Conservation (phyloP, 2,329 filamentous ascomycete species). For the Pseudopyricularia cyperi region DNA sequence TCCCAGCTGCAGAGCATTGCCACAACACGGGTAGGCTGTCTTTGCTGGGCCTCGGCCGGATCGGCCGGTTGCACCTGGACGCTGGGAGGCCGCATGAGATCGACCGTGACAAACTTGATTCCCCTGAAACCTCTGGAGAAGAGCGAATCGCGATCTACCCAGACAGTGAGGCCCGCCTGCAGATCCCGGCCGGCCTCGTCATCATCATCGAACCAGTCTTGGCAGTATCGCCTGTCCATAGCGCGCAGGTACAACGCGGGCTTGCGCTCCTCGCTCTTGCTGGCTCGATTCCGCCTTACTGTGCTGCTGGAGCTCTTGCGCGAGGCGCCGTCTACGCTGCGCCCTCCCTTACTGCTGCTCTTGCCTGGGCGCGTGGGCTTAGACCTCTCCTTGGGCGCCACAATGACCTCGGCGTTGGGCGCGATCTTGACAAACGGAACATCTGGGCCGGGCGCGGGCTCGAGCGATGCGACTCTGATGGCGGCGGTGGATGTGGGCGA, state of each 20-base stretch:
- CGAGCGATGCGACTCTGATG: constrained; percentile 73
- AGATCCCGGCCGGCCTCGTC: neutral
- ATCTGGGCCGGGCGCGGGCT: constrained; percentile 54
- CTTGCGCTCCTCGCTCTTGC: constrained; percentile 48
- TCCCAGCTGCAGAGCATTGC: constrained; percentile 70
- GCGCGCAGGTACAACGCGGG: constrained; percentile 67
- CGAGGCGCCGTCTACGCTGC: constrained; percentile 69
- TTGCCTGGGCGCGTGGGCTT: constrained; percentile 51
- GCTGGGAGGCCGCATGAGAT: constrained; percentile 29
- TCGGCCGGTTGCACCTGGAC: constrained; percentile 18
- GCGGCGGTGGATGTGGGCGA: constrained; percentile 94
- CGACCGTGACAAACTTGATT: constrained; percentile 65
- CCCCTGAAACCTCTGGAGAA: constrained; percentile 61
- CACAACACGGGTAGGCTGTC: constrained; percentile 50
- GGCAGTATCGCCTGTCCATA: constrained; percentile 55
- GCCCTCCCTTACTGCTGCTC: constrained; percentile 60
- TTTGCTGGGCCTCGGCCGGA: constrained; percentile 17
- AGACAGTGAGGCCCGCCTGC: constrained; percentile 53
- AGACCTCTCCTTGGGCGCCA: constrained; percentile 79
- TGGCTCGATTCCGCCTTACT: constrained; percentile 38
- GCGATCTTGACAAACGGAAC: constrained; percentile 83
- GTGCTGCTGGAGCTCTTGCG: constrained; percentile 67
- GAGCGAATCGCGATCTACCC: constrained; percentile 72
- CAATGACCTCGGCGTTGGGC: constrained; percentile 90
- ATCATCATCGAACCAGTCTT: constrained; percentile 64